Percentiles rank a stretch among this genome's conserved stretches.
phyloP scores from a whole-genome alignment of 2,329 filamentous ascomycete species.

The Didymella arachidicola region DNA sequence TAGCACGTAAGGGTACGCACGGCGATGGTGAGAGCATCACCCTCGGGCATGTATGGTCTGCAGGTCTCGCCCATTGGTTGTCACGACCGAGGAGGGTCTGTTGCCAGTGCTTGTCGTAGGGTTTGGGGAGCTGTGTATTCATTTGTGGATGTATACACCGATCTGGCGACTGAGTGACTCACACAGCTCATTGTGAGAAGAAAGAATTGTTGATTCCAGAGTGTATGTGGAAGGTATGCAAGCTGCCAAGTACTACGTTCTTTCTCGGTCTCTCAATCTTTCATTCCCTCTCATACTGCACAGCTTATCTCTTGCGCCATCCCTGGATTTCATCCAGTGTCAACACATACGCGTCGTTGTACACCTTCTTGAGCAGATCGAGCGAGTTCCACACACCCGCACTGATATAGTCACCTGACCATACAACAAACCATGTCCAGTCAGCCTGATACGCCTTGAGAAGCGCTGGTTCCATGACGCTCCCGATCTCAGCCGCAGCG shows the following conservation, averaged over 20 bases:
- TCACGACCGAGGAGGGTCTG: neutral
- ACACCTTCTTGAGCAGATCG: conserved; percentile 52
- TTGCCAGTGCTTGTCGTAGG: no score
- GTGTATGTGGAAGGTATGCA: neutral
- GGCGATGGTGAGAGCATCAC: neutral
- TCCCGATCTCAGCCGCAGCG: conserved; percentile 58
- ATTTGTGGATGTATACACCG: no score
- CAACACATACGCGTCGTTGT: conserved; percentile 37
- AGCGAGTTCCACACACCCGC: conserved; percentile 54
- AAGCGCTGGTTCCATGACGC: conserved; percentile 54
- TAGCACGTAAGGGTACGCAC: neutral
- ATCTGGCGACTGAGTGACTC: no score
- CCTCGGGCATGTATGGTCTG: neutral
- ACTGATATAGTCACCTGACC: conserved; percentile 56
- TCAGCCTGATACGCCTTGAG: conserved; percentile 57
- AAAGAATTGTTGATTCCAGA: no score
- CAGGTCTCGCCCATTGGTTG: neutral
- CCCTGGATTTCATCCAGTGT: conserved; percentile 42
- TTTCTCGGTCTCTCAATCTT: neutral
- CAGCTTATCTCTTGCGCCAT: conserved; percentile 22
- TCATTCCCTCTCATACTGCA: neutral
- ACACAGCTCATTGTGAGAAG: no score
- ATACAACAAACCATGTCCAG: conserved; percentile 60
- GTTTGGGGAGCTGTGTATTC: no score
- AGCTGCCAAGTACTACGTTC: neutral